Percentiles rank a stretch among this genome's conserved stretches.
Evolutionary conservation across 805 yeast species (phyloP).

Genomic region (Ogataea pignaliae): DNA sequence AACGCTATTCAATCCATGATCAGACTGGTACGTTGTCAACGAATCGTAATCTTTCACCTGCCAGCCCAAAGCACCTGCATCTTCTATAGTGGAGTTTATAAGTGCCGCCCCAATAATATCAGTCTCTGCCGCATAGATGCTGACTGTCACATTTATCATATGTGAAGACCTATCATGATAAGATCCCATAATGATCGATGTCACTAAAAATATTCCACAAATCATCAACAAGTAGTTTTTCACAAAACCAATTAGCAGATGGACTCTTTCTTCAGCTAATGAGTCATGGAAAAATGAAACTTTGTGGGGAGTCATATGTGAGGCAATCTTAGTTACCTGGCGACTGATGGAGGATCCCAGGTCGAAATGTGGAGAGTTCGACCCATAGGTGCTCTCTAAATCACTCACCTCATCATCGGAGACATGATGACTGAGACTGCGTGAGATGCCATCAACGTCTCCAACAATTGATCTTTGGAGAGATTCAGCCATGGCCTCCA

Average conservation of each 20-base stretch:
- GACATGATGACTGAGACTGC: too few species aligned
- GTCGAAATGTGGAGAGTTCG: too few species aligned
- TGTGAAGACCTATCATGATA: not conserved
- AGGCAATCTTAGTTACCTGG: too few species aligned
- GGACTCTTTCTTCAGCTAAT: not conserved
- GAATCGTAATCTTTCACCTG: not conserved
- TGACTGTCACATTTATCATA: not conserved
- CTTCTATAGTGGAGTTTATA: not conserved
- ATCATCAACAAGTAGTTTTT: not conserved
- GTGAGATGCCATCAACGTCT: too few species aligned
- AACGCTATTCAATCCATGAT: not conserved
- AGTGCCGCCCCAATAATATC: not conserved
- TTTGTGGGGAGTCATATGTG: too few species aligned
- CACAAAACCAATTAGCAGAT: not conserved
- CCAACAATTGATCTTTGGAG: too few species aligned
- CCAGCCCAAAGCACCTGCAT: not conserved
- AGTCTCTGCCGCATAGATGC: not conserved
- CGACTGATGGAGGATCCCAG: too few species aligned
- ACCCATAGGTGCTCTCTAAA: too few species aligned
- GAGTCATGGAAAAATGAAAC: slow-evolving; percentile 1
- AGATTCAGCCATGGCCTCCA: too few species aligned
- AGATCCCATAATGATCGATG: not conserved
- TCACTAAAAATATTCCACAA: not conserved
- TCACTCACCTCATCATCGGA: too few species aligned
- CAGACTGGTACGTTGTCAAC: not conserved